A percentile compares a stretch with the other conserved stretches of the same genome.
These are phyloP conservation scores for Colletotrichum kahawae DNA, from an alignment of 2,329 filamentous ascomycete genomes.

Conservation along the genomic window DNA sequence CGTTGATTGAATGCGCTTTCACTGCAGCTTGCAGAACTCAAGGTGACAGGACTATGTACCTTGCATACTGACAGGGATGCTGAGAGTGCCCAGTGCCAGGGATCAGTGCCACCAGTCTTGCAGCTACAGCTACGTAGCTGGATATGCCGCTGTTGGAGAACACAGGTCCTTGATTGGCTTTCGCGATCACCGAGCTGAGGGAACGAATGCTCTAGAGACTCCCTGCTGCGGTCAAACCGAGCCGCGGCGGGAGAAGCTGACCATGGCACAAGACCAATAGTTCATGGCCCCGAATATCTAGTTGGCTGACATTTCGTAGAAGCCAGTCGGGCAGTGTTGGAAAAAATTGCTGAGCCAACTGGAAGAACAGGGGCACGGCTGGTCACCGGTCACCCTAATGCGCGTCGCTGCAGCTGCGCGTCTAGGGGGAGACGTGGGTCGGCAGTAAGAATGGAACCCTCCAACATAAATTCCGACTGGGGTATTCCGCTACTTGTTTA, in stretches of 20 bases:
- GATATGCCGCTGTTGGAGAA: not conserved
- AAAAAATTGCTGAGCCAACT: not conserved
- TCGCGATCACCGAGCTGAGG: not conserved
- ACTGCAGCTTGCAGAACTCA: not conserved
- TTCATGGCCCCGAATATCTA: not conserved
- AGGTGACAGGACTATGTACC: not conserved
- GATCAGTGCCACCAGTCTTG: not conserved
- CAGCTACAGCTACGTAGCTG: not conserved
- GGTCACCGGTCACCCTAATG: not conserved
- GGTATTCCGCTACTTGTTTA: not conserved
- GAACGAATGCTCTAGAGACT: not conserved
- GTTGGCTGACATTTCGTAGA: not conserved
- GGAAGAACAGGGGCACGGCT: not conserved
- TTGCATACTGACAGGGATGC: slow-evolving; percentile 9
- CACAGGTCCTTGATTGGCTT: not conserved
- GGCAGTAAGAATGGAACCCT: not conserved
- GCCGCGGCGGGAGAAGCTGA: not conserved
- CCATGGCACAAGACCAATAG: not conserved
- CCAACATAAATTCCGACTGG: not conserved
- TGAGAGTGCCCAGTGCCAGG: not conserved
- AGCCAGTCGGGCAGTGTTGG: not conserved
- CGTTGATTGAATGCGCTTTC: not conserved
- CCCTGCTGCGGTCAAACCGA: not conserved
- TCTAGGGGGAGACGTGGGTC: not conserved
- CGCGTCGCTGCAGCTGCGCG: not conserved